Percentiles rank a stretch among this genome's conserved stretches.
phyloP scores from a whole-genome alignment of 106 monocot species.

The Dendrobium catenatum region DNA sequence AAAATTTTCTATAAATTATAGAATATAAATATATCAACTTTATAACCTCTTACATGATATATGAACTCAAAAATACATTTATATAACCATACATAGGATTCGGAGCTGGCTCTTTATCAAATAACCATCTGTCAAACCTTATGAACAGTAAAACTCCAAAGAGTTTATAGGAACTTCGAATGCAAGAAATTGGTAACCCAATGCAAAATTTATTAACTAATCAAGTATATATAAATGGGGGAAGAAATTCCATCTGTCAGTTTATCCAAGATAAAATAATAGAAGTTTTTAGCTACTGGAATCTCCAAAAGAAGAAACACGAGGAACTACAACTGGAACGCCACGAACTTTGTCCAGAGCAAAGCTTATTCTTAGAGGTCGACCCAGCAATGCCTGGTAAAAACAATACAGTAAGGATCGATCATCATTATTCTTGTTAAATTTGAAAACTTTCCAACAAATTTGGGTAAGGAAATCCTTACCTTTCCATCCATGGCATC shows the following conservation, averaged over 20 bases:
- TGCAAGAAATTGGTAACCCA: too few species aligned
- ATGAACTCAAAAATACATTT: too few species aligned
- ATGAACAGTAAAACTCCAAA: too few species aligned
- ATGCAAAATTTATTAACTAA: too few species aligned
- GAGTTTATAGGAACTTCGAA: too few species aligned
- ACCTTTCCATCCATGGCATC: slow-evolving; percentile 98
- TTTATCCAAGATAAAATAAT: neutral
- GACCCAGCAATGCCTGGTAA: slow-evolving; percentile 69
- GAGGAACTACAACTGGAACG: slow-evolving; percentile 64
- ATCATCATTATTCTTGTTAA: neutral
- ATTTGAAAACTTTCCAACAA: neutral
- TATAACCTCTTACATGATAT: too few species aligned
- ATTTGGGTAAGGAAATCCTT: neutral
- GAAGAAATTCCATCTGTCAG: neutral
- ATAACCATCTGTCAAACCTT: too few species aligned
- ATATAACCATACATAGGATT: too few species aligned
- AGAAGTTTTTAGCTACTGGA: neutral
- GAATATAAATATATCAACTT: too few species aligned
- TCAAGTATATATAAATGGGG: too few species aligned
- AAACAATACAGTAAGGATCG: neutral
- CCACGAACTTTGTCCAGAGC: slow-evolving; percentile 71
- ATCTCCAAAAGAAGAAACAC: slow-evolving; percentile 25
- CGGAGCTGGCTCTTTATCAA: too few species aligned
- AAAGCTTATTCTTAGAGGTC: slow-evolving; percentile 79
- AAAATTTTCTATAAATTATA: too few species aligned